These are phyloP conservation scores for Fistulinella staudtii DNA, from an alignment of 1,284 basidiomycete genomes.

Conservation along the genomic window DNA sequence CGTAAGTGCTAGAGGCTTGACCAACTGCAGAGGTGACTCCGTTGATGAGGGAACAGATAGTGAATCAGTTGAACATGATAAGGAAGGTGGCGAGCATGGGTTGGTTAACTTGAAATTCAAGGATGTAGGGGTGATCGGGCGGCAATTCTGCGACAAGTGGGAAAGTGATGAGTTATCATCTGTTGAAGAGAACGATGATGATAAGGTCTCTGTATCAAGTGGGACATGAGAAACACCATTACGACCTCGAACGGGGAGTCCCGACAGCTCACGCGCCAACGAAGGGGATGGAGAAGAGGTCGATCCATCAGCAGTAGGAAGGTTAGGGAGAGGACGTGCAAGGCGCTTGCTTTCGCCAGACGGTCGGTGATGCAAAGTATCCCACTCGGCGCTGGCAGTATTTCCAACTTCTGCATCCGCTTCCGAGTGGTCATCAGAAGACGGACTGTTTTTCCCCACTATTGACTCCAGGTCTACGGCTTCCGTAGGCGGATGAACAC, in stretches of 20 bases:
- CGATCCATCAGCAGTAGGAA: slow-evolving; percentile 17
- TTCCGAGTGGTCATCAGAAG: not conserved
- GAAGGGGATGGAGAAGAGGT: slow-evolving; percentile 3
- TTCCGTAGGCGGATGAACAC: slow-evolving; percentile 15
- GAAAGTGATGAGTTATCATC: slow-evolving; percentile 33
- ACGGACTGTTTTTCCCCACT: slow-evolving; percentile 1
- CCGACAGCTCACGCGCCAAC: slow-evolving; percentile 10
- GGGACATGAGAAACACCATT: slow-evolving; percentile 1
- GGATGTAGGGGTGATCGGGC: slow-evolving; percentile 38
- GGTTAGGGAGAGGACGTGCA: slow-evolving; percentile 26
- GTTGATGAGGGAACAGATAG: slow-evolving; percentile 42
- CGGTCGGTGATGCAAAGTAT: slow-evolving; percentile 1
- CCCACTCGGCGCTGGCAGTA: not conserved
- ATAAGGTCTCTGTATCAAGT: slow-evolving; percentile 21
- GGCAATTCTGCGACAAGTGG: slow-evolving; percentile 25
- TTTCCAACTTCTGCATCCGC: not conserved
- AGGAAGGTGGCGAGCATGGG: slow-evolving; percentile 36
- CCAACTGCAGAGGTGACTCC: slow-evolving; percentile 34
- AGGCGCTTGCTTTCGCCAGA: slow-evolving; percentile 18
- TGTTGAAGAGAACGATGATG: slow-evolving; percentile 24
- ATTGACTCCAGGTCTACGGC: slow-evolving; percentile 5
- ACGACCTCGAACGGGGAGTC: slow-evolving; percentile 1
- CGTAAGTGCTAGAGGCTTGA: slow-evolving; percentile 25
- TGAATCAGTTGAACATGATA: slow-evolving; percentile 46
- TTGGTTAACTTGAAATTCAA: slow-evolving; percentile 35